Base-by-base conservation (phyloP, 1,139 yeast genomes). In the Yueomyces sp. region DNA sequence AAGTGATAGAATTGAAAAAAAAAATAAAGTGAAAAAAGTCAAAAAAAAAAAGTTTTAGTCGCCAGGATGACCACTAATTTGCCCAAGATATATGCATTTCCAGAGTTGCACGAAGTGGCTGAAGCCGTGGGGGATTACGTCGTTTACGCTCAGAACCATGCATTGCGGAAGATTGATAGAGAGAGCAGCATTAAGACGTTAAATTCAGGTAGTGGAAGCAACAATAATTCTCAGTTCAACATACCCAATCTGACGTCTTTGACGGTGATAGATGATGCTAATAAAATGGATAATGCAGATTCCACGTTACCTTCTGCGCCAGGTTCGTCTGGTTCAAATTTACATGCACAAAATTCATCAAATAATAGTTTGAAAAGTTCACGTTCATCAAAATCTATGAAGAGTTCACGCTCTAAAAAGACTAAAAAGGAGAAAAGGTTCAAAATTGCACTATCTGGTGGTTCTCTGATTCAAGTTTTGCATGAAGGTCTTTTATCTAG, bases 71-170 rank as follows among this genome's bases (percentile, higher is more conserved):
- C 95, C 1, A 83, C 95, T 9, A 82, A 93, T 9, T 94, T 86
- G 33, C 95, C 96, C 27, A 78, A 84, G 49, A 78, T 86, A 44
- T 84, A 82, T 68, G 82, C 94, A 39, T 86, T 86, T 58, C 89
- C 87, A 36, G 93, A 81, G 61, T 79, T 84, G 56, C 67, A 76
- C 36, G 91, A 86, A 27, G 95, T 86, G 36, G 95, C 95, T 1
- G 89, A 82, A 45, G 95, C 95, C 26, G 95, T 87, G 36, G 95
- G 95, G 2, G 87, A 83, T 55, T 85, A 83, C 56, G 77, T 87
- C 42, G 74, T 85, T 39, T 70, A 78, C 33, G 81, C 86, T n/a
- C 96, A 87, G 33, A 41, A 41, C 12, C 39, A 36, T 41, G 41
- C 43, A 78, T 84, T 57, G 50, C 49, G 39, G n/a, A 39, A 27